phyloP scores from a whole-genome alignment of 192 early-diverging fungal genomes.

The Backusella parvicylindrica region DNA sequence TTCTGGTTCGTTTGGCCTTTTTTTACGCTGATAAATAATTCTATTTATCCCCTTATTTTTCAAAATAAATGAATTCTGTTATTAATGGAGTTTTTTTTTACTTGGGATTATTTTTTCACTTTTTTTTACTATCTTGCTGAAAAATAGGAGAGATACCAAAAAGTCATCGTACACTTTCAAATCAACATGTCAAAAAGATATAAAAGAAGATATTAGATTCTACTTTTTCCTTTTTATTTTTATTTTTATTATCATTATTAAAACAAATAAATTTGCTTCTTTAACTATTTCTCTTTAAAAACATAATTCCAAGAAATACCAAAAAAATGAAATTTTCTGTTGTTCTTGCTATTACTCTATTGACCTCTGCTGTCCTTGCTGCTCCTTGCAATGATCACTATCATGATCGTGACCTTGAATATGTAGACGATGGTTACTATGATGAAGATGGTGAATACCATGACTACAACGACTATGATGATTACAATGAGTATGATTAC shows the following conservation, averaged over 20 bases:
- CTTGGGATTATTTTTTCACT: not conserved
- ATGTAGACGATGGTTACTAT: not conserved
- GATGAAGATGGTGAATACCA: not conserved
- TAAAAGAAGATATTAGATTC: not conserved
- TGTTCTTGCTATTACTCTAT: not conserved
- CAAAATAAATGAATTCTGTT: not conserved
- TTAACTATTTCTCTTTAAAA: not conserved
- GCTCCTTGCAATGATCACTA: not conserved
- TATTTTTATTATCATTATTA: not conserved
- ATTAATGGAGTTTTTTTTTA: not conserved
- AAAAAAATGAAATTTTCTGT: not conserved
- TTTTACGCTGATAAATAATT: not conserved
- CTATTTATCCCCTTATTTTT: not conserved
- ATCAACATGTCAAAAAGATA: conserved; percentile 1
- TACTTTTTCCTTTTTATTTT: not conserved
- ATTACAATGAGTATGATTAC: too few relatives aligned
- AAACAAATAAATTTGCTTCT: not conserved
- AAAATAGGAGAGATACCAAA: not conserved
- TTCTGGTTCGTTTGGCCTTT: not conserved
- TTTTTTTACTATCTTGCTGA: not conserved
- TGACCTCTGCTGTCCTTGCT: not conserved
- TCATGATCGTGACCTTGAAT: not conserved
- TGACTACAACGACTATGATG: not conserved
- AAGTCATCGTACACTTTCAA: not conserved
- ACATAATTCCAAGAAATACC: not conserved